Percentiles rank a stretch among this genome's conserved stretches.
phyloP scores from a whole-genome alignment of 441 rosid species.

The Sinapis alba region DNA sequence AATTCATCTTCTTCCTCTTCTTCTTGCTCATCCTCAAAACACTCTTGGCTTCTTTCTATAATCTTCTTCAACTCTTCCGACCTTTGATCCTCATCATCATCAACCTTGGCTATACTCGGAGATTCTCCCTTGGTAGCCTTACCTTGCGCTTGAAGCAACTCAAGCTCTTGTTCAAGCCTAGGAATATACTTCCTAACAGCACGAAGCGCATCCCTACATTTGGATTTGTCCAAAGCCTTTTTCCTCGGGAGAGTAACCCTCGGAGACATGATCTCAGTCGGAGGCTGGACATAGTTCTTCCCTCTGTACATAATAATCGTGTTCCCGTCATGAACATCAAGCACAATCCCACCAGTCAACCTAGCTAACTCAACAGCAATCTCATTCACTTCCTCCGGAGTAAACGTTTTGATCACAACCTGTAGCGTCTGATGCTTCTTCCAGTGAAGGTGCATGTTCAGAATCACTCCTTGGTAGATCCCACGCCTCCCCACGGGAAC shows the following conservation, averaged over 20 bases:
- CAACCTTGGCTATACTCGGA: constrained; percentile 3
- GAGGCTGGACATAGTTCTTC: constrained; percentile 93
- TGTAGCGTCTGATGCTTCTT: constrained; percentile 93
- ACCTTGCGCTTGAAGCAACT: constrained; percentile 65
- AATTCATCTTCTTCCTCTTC: constrained; percentile 28
- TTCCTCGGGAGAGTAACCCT: constrained; percentile 84
- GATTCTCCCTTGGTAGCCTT: constrained; percentile 36
- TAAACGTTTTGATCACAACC: constrained; percentile 85
- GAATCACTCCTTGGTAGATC: constrained; percentile 92
- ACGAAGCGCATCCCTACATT: constrained; percentile 79
- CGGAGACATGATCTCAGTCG: constrained; percentile 94
- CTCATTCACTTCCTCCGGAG: constrained; percentile 86
- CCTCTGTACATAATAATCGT: constrained; percentile 96
- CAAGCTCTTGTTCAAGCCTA: constrained; percentile 82
- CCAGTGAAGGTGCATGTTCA: constrained; percentile 99
- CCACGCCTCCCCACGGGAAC: constrained; percentile 94
- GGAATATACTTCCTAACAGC: constrained; percentile 78
- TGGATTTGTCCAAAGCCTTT: constrained; percentile 95
- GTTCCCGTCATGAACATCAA: constrained; percentile 79
- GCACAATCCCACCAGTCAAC: constrained; percentile 86
- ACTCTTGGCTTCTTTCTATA: constrained; percentile 47
- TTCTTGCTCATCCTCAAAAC: constrained; percentile 51
- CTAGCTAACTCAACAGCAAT: constrained; percentile 84
- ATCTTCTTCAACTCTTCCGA: constrained; percentile 62
- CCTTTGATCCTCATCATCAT: constrained; percentile 23